Percentiles rank a stretch among this genome's conserved stretches.
These are phyloP conservation scores for Pleurotus ostreatus DNA, from an alignment of 768 basidiomycete species.

Conservation along the genomic window DNA sequence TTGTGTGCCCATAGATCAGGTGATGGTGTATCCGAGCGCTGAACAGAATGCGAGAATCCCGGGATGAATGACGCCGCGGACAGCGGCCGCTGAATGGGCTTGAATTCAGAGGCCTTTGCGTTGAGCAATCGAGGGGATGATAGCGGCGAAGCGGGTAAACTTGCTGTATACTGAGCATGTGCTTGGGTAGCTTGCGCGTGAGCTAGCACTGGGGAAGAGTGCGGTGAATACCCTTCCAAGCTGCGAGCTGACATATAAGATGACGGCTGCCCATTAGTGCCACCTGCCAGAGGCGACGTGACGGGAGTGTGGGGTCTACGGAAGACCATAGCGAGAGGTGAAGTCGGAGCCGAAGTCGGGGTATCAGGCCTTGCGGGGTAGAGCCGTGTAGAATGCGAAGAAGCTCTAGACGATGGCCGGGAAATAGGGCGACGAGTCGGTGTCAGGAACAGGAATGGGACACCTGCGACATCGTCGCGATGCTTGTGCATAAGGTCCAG, in stretches of 20 bases:
- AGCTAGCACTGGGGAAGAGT: conserved; percentile 63
- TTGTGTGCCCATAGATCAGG: conserved; percentile 87
- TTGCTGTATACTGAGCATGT: conserved; percentile 67
- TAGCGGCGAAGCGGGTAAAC: conserved; percentile 79
- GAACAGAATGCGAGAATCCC: conserved; percentile 32
- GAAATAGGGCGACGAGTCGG: conserved; percentile 77
- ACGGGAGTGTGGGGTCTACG: conserved; percentile 78
- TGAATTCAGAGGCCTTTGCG: conserved; percentile 89
- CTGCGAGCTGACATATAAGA: conserved; percentile 52
- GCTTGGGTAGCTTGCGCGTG: conserved; percentile 52
- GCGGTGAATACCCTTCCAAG: conserved; percentile 50
- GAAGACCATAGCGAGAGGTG: conserved; percentile 72
- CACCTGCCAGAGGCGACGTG: conserved; percentile 70
- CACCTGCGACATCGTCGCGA: conserved; percentile 77
- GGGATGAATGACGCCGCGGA: conserved; percentile 69
- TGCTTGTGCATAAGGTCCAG: conserved; percentile 96
- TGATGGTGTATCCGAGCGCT: conserved; percentile 77
- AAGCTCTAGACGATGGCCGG: conserved; percentile 76
- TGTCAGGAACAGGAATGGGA: conserved; percentile 80
- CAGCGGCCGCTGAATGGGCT: conserved; percentile 76
- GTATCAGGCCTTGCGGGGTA: conserved; percentile 67
- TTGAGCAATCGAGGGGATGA: conserved; percentile 83
- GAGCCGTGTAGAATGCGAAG: conserved; percentile 64
- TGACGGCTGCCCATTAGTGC: conserved; percentile 32
- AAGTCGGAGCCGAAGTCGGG: conserved; percentile 69